phyloP scores from a whole-genome alignment of 2,329 filamentous ascomycete genomes.

The Penicillium sp. region DNA sequence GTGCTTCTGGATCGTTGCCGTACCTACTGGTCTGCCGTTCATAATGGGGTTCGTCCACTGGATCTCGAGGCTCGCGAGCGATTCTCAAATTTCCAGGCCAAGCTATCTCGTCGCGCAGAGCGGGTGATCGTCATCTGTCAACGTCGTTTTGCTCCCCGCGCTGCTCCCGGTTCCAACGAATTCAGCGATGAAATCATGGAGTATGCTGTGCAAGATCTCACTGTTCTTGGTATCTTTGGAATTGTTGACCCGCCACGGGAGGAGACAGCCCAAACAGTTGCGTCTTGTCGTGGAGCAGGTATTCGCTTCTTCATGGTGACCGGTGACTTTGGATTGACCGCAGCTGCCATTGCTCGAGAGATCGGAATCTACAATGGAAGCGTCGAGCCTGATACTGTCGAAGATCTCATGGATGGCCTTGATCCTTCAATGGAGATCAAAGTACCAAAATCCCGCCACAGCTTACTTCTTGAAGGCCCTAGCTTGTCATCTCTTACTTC shows the following conservation, averaged over 20 bases:
- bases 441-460: conserved; percentile 37
- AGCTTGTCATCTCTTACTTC: conserved; percentile 68
- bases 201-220: conserved; percentile 46
- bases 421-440: conserved; percentile 19
- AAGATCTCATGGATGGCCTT: conserved; percentile 49
- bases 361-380: conserved; percentile 47
- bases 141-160: conserved; percentile 53
- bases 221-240: conserved; percentile 56
- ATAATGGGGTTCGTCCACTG: conserved; percentile 58
- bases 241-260: conserved; percentile 44
- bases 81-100: conserved; percentile 65
- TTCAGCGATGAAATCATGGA: conserved; percentile 55
- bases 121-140: conserved; percentile 70
- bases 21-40: conserved; percentile 58
- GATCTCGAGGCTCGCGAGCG: conserved; percentile 48
- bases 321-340: conserved; percentile 45
- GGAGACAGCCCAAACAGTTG: conserved; percentile 39
- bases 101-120: conserved; percentile 69
- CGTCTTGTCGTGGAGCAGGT: conserved; percentile 37
- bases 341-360: conserved; percentile 43
- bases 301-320: conserved; percentile 49
- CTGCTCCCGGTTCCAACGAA: conserved; percentile 49
- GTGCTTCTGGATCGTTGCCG: conserved; percentile 68
- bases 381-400: conserved; percentile 56
- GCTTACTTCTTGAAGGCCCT: conserved; percentile 66